A percentile compares a stretch with the other conserved stretches of the same genome.
Conservation (phyloP, 2,329 filamentous ascomycete species). For the Alternaria panax region DNA sequence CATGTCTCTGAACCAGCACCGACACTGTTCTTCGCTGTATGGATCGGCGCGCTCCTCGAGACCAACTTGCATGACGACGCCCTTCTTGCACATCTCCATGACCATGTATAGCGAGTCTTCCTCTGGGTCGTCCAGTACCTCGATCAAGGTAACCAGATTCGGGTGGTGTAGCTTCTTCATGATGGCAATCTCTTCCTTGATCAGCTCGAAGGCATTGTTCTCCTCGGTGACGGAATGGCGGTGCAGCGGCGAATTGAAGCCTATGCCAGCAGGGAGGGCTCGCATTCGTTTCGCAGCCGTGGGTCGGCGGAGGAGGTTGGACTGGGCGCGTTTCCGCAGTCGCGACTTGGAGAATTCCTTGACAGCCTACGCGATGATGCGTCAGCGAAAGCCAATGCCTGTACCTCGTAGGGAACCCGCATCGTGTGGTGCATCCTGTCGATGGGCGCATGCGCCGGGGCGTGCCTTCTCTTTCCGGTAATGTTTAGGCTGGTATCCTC, state of each 20-base stretch:
- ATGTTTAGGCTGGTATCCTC: constrained; percentile 53
- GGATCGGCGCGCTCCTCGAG: constrained; percentile 83
- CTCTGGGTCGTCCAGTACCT: constrained; percentile 93
- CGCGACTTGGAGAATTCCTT: constrained; percentile 98
- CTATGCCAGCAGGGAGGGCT: constrained; percentile 61
- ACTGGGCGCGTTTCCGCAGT: constrained; percentile 87
- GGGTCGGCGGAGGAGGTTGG: constrained; percentile 77
- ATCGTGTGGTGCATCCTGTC: constrained; percentile 22
- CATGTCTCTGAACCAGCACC: constrained; percentile 93
- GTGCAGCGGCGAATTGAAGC: constrained; percentile 70
- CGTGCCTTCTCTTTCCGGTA: constrained; percentile 4
- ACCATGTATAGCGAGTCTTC: constrained; percentile 99
- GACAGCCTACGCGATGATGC: constrained; percentile 70
- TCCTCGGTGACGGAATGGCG: constrained; percentile 64
- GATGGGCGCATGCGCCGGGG: constrained; percentile 4
- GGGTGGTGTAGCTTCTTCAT: constrained; percentile 98
- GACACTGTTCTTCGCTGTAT: constrained; percentile 81
- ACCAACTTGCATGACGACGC: constrained; percentile 94
- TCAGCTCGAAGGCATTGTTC: constrained; percentile 81
- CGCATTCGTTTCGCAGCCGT: constrained; percentile 61
- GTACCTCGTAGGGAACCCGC: constrained; percentile 31
- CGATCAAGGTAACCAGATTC: constrained; percentile 90
- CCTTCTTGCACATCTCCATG: constrained; percentile 98
- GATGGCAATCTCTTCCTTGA: constrained; percentile 95
- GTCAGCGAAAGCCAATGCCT: constrained; percentile 38